Evolutionary conservation across 2,329 filamentous ascomycete genomes (phyloP), one percentile per base, ranked within the genome.

Genomic region (Ophiostoma perfectum): DNA sequence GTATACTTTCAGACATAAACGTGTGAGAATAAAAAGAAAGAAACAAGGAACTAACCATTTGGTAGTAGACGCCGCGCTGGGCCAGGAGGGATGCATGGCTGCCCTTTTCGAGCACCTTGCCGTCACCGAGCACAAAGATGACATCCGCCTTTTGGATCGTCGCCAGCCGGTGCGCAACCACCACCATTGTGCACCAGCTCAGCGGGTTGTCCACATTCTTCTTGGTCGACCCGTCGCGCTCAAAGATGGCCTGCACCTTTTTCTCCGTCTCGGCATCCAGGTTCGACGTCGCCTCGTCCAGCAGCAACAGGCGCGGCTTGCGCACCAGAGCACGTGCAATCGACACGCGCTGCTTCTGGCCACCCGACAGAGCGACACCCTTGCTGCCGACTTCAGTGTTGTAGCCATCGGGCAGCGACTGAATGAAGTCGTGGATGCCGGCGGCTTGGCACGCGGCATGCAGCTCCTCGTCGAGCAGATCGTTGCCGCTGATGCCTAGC

Each of bases 361-460:
- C 71, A 7, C 71, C 71, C 18, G 70, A 71, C 5, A 72, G 69
- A 1, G 70, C 68, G 1, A 71, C 68, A 5, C 71, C 71, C 41
- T 66, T 66, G 60, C 66, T 70, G 47, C 71, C 71, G 16, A 72
- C 69, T 36, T 42, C 60, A n/a, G 71, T 70, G 44, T 64, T 42
- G 66, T 72, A 71, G 36, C 72, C 72, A 12, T 71, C 63, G 38
- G 89, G 87, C 1, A 92, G 80, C 5, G 84, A 87, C 47, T 82
- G 78, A 73, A 92, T 86, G 75, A 92, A 92, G 45, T 90, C 88
- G 75, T 90, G 84, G 69, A 91, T 87, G 45, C 87, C 88, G 8
- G 89, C 89, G 72, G 86, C 83, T 69, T 81, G 81, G 71, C 84
- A 86, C 39, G 79, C 83, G 1, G 67, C 65, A n/a, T 80, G 78